Percentiles rank a stretch among this genome's conserved stretches.
Evolutionary conservation across 1,139 yeast genomes (phyloP).

Genomic region (Pneumocystis wakefieldiae): DNA sequence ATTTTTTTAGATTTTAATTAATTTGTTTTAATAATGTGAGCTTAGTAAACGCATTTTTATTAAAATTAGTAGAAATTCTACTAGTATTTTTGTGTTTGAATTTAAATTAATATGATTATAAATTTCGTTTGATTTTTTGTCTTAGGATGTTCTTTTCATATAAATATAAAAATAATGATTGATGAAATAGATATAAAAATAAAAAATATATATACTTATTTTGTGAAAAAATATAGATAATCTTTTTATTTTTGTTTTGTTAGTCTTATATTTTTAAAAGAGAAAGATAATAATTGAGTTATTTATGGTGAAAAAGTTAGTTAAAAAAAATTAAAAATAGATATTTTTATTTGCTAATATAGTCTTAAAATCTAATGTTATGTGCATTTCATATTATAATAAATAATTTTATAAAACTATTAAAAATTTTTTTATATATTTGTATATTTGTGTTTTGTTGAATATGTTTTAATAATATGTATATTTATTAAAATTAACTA

Average conservation of each 20-base stretch:
- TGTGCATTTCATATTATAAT: too few relatives aligned
- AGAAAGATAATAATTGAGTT: conserved; percentile 4
- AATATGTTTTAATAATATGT: neutral
- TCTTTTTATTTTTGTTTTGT: neutral
- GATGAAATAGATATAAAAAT: conserved; percentile 7
- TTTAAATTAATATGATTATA: neutral
- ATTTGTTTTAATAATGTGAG: neutral
- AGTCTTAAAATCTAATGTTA: neutral
- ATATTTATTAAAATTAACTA: neutral
- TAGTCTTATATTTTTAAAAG: neutral
- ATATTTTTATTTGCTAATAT: neutral
- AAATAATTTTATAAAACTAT: neutral
- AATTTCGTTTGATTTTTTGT: neutral
- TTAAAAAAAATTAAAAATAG: neutral
- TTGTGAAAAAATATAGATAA: conserved; percentile 4
- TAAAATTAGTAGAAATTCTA: conserved; percentile 5
- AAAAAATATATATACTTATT: conserved; percentile 3
- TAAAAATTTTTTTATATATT: neutral
- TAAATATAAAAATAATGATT: conserved; percentile 5
- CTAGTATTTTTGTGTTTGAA: neutral
- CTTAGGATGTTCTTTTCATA: conserved; percentile 5
- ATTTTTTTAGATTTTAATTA: neutral
- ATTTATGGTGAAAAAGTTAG: conserved; percentile 6
- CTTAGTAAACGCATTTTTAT: conserved; percentile 3
- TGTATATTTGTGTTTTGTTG: neutral